These are phyloP conservation scores for Tricholoma matsutake DNA, from an alignment of 768 basidiomycete genomes.

Conservation along the genomic window DNA sequence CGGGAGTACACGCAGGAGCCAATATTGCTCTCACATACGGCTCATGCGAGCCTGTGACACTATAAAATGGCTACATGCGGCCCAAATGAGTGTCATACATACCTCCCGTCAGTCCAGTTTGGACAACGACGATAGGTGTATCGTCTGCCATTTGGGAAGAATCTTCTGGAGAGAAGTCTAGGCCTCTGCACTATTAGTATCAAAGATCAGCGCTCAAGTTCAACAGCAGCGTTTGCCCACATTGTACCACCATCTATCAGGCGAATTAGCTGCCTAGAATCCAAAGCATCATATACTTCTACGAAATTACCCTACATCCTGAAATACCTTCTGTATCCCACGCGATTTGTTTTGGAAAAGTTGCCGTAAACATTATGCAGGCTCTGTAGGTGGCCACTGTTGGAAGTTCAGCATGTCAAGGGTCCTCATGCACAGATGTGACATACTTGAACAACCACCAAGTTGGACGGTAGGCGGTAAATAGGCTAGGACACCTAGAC, in stretches of 20 bases:
- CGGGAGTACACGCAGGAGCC: conserved; percentile 54
- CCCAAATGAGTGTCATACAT: neutral
- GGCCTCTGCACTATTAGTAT: conserved; percentile 29
- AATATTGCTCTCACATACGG: conserved; percentile 72
- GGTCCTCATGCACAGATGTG: neutral
- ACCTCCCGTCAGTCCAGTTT: conserved; percentile 34
- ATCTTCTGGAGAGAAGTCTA: conserved; percentile 44
- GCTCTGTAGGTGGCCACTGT: conserved; percentile 47
- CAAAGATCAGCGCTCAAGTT: neutral
- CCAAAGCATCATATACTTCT: neutral
- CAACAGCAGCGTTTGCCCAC: conserved; percentile 23
- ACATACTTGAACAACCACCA: conserved; percentile 30
- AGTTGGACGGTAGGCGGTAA: conserved; percentile 21
- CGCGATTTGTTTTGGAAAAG: conserved; percentile 39
- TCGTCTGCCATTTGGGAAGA: conserved; percentile 17
- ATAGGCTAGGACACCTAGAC: conserved; percentile 24
- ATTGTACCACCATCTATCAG: conserved; percentile 46
- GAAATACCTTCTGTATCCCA: conserved; percentile 39
- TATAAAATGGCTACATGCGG: neutral
- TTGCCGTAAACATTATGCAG: conserved; percentile 39
- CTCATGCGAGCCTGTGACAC: conserved; percentile 62
- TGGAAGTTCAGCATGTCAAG: neutral
- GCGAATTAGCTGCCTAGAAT: conserved; percentile 31
- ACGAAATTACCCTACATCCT: neutral
- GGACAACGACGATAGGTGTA: conserved; percentile 39